Percentiles rank a stretch among this genome's conserved stretches.
These are phyloP conservation scores for Mytilinidion resinicola DNA, from an alignment of 495 filamentous ascomycete genomes.

Conservation along the genomic window DNA sequence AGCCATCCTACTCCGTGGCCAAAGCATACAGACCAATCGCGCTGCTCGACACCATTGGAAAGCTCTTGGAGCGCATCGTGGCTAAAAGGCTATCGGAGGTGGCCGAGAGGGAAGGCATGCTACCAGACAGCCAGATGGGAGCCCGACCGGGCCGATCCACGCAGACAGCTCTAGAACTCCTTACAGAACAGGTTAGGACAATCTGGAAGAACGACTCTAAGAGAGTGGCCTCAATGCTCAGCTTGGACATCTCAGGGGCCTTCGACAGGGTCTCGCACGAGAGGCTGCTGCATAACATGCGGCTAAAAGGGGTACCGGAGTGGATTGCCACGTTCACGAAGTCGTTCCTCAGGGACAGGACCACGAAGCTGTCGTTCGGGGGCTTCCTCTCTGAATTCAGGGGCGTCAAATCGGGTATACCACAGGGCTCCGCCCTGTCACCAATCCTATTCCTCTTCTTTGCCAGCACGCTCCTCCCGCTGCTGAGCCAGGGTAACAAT, in stretches of 20 bases:
- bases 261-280: conserved; percentile 25
- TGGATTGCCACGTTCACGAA: neutral
- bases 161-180: conserved; percentile 23
- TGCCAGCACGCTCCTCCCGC: neutral
- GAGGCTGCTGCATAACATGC: conserved; percentile 26
- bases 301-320: neutral
- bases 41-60: conserved; percentile 35
- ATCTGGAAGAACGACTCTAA: conserved; percentile 9
- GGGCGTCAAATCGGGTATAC: neutral
- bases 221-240: conserved; percentile 11
- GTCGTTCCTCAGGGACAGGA: neutral
- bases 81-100: conserved; percentile 24
- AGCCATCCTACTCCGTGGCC: conserved; percentile 28
- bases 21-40: conserved; percentile 36
- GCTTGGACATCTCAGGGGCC: conserved; percentile 29
- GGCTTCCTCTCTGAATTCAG: neutral
- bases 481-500: neutral
- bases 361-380: neutral
- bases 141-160: conserved; percentile 19
- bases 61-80: conserved; percentile 32
- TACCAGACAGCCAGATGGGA: conserved; percentile 28
- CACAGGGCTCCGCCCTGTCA: neutral
- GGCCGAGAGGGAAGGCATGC: conserved; percentile 21
- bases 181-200: conserved; percentile 21
- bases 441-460: conserved; percentile 1